phyloP scores from a whole-genome alignment of 2,329 filamentous ascomycete species.

The Malbranchea zuffiana region DNA sequence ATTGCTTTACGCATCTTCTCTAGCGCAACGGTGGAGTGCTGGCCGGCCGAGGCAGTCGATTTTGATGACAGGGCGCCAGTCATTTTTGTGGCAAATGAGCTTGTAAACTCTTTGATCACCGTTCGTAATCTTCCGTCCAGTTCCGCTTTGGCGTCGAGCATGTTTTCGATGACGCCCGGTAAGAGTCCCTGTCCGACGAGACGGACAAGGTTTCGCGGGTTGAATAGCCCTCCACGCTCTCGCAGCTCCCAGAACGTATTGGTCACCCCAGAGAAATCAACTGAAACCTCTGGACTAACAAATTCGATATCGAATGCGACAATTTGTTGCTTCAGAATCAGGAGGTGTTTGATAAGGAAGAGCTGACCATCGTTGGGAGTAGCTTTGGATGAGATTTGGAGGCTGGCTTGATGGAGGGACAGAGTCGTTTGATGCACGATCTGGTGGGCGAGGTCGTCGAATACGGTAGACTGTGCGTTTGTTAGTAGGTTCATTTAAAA shows the following conservation, averaged over 20 bases:
- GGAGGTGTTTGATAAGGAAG: constrained; percentile 88
- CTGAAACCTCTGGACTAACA: constrained; percentile 52
- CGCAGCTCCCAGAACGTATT: constrained; percentile 58
- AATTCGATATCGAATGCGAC: constrained; percentile 89
- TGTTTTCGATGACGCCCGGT: constrained; percentile 57
- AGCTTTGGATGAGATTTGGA: constrained; percentile 54
- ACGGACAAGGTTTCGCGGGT: constrained; percentile 50
- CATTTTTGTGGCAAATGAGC: constrained; percentile 46
- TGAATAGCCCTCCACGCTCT: constrained; percentile 54
- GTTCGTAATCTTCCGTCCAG: constrained; percentile 51
- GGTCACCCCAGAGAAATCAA: constrained; percentile 56
- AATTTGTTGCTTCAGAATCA: constrained; percentile 91
- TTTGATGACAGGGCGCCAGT: constrained; percentile 35
- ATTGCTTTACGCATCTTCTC: constrained; percentile 43
- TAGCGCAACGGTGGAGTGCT: constrained; percentile 25
- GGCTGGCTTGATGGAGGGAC: constrained; percentile 67
- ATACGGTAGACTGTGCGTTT: constrained; percentile 47
- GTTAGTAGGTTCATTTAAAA: constrained; percentile 3
- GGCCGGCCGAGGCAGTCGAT: constrained; percentile 5
- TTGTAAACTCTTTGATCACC: constrained; percentile 57
- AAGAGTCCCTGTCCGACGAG: constrained; percentile 48
- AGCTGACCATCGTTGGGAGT: constrained; percentile 64
- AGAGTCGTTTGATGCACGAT: constrained; percentile 86
- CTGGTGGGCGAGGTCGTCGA: constrained; percentile 61
- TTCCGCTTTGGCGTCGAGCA: constrained; percentile 60